Base-by-base conservation (phyloP, 768 basidiomycete species). In the Leccinum boreale region DNA sequence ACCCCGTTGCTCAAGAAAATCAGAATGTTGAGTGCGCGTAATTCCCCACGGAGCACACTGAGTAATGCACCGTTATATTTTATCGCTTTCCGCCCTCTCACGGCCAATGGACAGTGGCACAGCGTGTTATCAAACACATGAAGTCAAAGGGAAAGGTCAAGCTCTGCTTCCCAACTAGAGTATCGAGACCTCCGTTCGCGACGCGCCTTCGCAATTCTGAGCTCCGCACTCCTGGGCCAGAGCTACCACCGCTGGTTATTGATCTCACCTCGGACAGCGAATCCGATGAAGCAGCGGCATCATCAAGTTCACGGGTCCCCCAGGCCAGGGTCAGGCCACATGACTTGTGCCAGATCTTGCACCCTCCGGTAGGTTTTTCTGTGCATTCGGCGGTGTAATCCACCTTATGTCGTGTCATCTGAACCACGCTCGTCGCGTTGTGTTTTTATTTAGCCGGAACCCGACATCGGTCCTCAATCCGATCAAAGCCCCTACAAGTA, bases 121-220 rank as follows among this genome's bases (percentile, higher is more conserved):
- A 61, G 21, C 64, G 56, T 29, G 55, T 68, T n/a, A 70, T 70
- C 31, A 62, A 56, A 7, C 56, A 53, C 50, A 69, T 70, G 66
- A 64, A 56, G 45, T 72, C 66, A 11, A 70, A 67, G 28, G 68
- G 67, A 31, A 71, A 60, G 51, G 62, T 70, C 4, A 65, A 67
- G 51, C 51, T 66, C 6, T 56, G 24, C 52, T 55, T 62, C 14
- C 66, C 60, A 10, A 31, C 54, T 33, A 66, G 60, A 51, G 62
- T 60, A 50, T 53, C 62, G 39, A 58, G 57, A 17, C 31, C 9
- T 58, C 53, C 69, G 19, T 65, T 64, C 5, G 36, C 53, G 49
- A 57, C 53, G 57, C 69, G 57, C 23, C 61, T 66, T 12, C 62
- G 29, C 19, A 64, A 62, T n/a, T 21, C 49, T 52, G 24, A 56